Evolutionary conservation across 352 stramenopile genomes (phyloP).

Genomic region (Globisporangium viniferum): DNA sequence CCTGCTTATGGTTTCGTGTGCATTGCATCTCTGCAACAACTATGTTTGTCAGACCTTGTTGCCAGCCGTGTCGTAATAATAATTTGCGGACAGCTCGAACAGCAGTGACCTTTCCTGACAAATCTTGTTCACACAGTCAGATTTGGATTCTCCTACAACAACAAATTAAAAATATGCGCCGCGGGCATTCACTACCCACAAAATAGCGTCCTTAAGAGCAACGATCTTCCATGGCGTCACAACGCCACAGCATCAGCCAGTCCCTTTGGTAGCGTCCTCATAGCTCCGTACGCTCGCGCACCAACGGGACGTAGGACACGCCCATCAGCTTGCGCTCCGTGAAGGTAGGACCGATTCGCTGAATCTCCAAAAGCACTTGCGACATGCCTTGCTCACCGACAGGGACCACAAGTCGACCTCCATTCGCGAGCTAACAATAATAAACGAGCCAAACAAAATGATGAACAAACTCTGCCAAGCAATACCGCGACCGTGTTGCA

Average conservation of each 20-base stretch:
- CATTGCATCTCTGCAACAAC: too few relatives aligned
- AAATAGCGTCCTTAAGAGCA: not conserved
- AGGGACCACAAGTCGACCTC: constrained; percentile 92
- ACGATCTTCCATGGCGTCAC: not conserved
- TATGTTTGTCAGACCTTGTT: not conserved
- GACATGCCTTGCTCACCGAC: constrained; percentile 66
- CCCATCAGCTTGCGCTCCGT: constrained; percentile 56
- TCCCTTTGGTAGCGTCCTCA: not conserved
- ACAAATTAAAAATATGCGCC: not conserved
- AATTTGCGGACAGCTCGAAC: not conserved
- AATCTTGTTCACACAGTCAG: not conserved
- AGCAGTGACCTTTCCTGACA: not conserved
- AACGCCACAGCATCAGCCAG: not conserved
- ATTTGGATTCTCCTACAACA: not conserved
- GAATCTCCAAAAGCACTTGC: constrained; percentile 82
- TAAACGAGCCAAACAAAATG: not conserved
- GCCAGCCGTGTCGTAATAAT: not conserved
- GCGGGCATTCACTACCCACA: not conserved
- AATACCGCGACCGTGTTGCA: not conserved
- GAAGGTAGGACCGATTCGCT: constrained; percentile 39
- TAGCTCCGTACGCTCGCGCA: constrained; percentile 45
- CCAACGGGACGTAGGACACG: constrained; percentile 76
- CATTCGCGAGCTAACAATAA: constrained; percentile 44
- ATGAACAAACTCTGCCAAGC: not conserved
- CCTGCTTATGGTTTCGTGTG: too few relatives aligned